Evolutionary conservation across 2,329 filamentous ascomycete species (phyloP).

Genomic region (Aschersonia sp.): DNA sequence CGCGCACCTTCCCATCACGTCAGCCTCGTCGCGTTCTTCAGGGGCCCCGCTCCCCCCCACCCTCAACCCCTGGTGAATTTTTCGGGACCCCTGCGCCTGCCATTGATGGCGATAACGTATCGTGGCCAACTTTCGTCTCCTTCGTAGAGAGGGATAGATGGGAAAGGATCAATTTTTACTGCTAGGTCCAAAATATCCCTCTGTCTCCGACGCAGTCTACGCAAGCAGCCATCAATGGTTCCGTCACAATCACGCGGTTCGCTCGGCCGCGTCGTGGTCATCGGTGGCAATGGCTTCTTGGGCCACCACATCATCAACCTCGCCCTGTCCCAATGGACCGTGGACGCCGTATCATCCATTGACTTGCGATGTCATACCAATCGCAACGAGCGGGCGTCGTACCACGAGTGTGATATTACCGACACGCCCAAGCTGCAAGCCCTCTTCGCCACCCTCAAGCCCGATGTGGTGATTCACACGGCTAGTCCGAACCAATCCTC

Average conservation of each 20-base stretch:
- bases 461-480: constrained; percentile 82
- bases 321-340: constrained; percentile 28
- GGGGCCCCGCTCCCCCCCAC: too few relatives aligned
- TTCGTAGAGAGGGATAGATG: too few relatives aligned
- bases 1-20: too few relatives aligned
- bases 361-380: constrained; percentile 61
- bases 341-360: constrained; percentile 48
- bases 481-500: constrained; percentile 54
- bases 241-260: constrained; percentile 17
- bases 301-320: constrained; percentile 71
- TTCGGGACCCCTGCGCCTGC: too few relatives aligned
- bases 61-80: too few relatives aligned
- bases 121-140: too few relatives aligned
- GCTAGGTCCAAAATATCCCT: background rate
- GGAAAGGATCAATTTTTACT: too few relatives aligned
- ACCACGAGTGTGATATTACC: constrained; percentile 69
- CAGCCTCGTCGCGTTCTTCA: too few relatives aligned
- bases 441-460: constrained; percentile 51
- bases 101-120: too few relatives aligned
- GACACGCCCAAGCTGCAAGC: constrained; percentile 43
- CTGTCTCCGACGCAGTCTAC: constrained; percentile 9
- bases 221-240: background rate
- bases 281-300: constrained; percentile 75
- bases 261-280: constrained; percentile 60
- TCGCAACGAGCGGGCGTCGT: constrained; percentile 42